Percentiles rank a stretch among this genome's conserved stretches.
Conservation (phyloP, 148 eudicot species). For the Dianthus caryophyllus region DNA sequence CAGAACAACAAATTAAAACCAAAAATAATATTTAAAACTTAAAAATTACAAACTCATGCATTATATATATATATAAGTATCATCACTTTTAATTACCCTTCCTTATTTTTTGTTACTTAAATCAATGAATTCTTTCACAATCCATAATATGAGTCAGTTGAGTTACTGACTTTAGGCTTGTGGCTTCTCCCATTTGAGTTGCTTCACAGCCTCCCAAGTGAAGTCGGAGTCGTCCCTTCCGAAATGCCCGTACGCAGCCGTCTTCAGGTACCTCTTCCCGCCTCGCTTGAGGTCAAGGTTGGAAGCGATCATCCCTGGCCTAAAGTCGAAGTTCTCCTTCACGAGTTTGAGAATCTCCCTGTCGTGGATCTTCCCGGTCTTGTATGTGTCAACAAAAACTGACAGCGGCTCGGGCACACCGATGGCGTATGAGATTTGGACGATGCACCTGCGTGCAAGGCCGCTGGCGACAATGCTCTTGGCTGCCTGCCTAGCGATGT, state of each 20-base stretch:
- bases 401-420: conserved; percentile 47
- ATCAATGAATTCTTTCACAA: conserved; percentile 19
- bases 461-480: conserved; percentile 47
- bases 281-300: conserved; percentile 41
- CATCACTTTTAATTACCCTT: background rate
- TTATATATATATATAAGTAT: background rate
- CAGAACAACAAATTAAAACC: too few species aligned
- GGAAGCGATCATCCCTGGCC: conserved; percentile 45
- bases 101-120: conserved; percentile 19
- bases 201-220: conserved; percentile 49
- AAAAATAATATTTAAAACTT: too few species aligned
- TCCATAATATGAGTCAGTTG: background rate
- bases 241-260: conserved; percentile 45
- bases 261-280: conserved; percentile 41
- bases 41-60: too few species aligned
- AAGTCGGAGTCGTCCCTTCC: conserved; percentile 44
- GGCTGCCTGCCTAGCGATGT: conserved; percentile 46
- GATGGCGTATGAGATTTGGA: conserved; percentile 46
- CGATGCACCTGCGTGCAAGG: conserved; percentile 44
- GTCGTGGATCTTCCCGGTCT: conserved; percentile 39
- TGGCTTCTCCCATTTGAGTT: conserved; percentile 46
- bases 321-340: conserved; percentile 43
- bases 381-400: conserved; percentile 43
- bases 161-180: conserved; percentile 22
- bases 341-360: conserved; percentile 40